Base-by-base conservation (phyloP, 345 rosid genomes). In the Theobroma cacao region DNA sequence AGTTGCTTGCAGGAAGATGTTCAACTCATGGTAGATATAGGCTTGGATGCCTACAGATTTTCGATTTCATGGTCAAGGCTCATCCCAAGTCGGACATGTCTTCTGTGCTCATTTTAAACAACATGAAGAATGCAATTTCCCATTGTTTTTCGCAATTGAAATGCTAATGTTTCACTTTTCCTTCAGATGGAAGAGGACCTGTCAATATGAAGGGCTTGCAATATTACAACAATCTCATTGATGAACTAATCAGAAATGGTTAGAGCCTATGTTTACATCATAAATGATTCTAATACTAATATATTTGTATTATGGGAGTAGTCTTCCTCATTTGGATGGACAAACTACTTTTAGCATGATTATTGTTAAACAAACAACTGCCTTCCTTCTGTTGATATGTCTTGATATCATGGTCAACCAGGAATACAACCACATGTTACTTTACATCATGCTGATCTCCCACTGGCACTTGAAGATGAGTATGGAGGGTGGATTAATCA, bases 21-120 rank as follows among this genome's bases (percentile, higher is more conserved):
- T 48, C 86, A 85, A 78, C 92, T 93, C 50, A 93, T 93, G 96
- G 89, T 34, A 68, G 88, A 86, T 30, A 83, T 84, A 15, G 90
- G 92, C 26, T 79, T 91, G 50, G 92, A 89, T 48, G 94, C 93
- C 77, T 93, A 89, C 69, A 88, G 90, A 80, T 91, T 90, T 82
- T 93, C 94, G 74, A 91, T 91, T 76, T 91, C 98, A 18, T 91
- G 92, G 94, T 87, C 96, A 26, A 90, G 96, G 76, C 94, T 93
- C 60, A 87, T 91, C 61, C 98, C 92, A 28, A 75, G 98, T 91
- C 88, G 10, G 77, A 20, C 4, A 31, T 3, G 1, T n/a, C 47
- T 47, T 48, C 20, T 76, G 1, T 11, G 17, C 10, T 68, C 30
- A 61, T 52, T 20, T 40, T 69, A 45, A 50, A 31, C 30, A 8